Conservation (phyloP, 2,329 filamentous ascomycete genomes). For the Diaporthe vexans region DNA sequence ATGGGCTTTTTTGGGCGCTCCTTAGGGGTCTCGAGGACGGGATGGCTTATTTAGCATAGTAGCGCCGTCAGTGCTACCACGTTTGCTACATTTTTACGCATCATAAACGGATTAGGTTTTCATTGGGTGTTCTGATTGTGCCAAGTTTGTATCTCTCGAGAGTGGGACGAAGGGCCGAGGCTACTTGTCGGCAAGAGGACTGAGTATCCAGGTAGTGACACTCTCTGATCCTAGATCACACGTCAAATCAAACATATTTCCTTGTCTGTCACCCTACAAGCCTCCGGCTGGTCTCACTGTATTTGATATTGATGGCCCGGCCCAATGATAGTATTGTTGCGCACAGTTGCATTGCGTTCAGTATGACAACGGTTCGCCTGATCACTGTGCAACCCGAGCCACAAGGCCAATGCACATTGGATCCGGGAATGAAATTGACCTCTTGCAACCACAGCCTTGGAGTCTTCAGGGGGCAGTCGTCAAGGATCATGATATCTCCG, state of each 20-base stretch:
- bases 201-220: slow-evolving; percentile 6
- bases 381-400: not conserved
- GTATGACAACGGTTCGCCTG: not conserved
- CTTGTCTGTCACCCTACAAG: not conserved
- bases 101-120: slow-evolving; percentile 26
- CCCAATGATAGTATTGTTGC: not conserved
- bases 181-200: slow-evolving; percentile 21
- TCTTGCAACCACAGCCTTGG: not conserved
- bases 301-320: not conserved
- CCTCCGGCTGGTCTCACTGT: not conserved
- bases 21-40: not conserved
- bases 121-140: slow-evolving; percentile 8
- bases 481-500: not conserved
- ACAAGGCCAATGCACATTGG: not conserved
- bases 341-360: not conserved
- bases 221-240: slow-evolving; percentile 34
- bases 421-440: not conserved
- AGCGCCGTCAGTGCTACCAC: not conserved
- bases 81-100: slow-evolving; percentile 17
- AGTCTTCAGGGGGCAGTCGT: not conserved
- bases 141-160: slow-evolving; percentile 28
- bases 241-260: slow-evolving; percentile 34
- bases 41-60: slow-evolving; percentile 31
- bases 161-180: slow-evolving; percentile 2
- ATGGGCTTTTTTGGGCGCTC: slow-evolving; percentile 1